Evolutionary conservation across 176 grass and related monocot species (phyloP).

Genomic region (Carex pumila): DNA sequence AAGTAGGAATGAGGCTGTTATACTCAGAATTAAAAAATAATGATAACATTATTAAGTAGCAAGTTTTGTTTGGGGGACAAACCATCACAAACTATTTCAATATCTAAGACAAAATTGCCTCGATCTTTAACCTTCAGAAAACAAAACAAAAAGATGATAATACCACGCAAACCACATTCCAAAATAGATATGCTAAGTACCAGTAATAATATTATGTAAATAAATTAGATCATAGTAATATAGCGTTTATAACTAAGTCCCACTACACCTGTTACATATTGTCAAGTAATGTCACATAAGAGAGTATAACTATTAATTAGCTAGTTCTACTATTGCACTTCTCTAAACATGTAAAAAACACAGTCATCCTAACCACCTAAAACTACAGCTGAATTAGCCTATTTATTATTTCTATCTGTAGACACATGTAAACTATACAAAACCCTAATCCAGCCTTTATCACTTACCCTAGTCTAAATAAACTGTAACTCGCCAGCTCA

Average conservation of each 20-base stretch:
- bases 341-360: not conserved
- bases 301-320: not conserved
- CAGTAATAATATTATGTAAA: not conserved
- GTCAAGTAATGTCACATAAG: not conserved
- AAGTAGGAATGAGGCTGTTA: not conserved
- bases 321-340: not conserved
- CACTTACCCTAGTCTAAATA: not conserved
- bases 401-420: not conserved
- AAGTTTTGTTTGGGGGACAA: not conserved
- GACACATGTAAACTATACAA: no score
- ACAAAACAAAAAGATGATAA: not conserved
- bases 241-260: not conserved
- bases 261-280: not conserved
- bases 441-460: not conserved
- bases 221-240: not conserved
- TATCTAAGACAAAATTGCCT: not conserved
- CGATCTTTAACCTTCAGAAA: not conserved
- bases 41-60: not conserved
- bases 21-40: not conserved
- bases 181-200: not conserved
- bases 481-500: not conserved
- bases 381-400: not conserved
- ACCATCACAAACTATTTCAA: not conserved
- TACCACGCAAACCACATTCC: not conserved
- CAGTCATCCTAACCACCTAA: not conserved